These are phyloP conservation scores for Decorospora gaudefroyi DNA, from an alignment of 2,329 filamentous ascomycete species.

Conservation along the genomic window DNA sequence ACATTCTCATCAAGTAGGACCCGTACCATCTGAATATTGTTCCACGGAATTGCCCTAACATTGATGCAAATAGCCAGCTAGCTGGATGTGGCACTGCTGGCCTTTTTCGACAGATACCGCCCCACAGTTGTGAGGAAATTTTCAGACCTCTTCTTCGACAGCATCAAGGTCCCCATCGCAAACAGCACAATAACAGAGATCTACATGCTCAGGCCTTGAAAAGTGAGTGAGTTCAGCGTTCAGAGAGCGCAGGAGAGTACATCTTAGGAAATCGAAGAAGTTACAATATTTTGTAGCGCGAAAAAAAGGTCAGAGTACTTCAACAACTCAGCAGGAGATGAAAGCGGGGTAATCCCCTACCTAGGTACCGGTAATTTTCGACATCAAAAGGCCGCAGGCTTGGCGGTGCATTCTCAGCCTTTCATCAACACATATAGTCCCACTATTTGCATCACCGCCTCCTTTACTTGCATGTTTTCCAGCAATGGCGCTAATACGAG, in stretches of 20 bases:
- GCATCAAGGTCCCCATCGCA: slow-evolving; percentile 9
- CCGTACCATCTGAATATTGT: slow-evolving; percentile 11
- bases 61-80: slow-evolving; percentile 5
- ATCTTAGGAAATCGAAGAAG: slow-evolving; percentile 7
- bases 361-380: too few species aligned
- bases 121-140: slow-evolving; percentile 7
- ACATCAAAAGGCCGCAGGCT: not conserved
- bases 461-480: not conserved
- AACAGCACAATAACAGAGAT: slow-evolving; percentile 11
- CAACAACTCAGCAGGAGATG: too few species aligned
- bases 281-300: too few species aligned
- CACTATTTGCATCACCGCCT: not conserved
- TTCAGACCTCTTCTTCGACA: slow-evolving; percentile 8
- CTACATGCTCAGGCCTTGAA: slow-evolving; percentile 8
- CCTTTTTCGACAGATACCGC: not conserved
- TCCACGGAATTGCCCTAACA: slow-evolving; percentile 2
- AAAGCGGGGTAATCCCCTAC: too few species aligned
- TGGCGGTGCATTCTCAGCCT: not conserved
- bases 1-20: slow-evolving; percentile 11
- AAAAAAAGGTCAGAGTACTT: too few species aligned
- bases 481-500: slow-evolving; percentile 1
- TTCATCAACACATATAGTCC: not conserved
- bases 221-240: not conserved
- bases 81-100: slow-evolving; percentile 3
- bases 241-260: slow-evolving; percentile 4